Base-by-base conservation (phyloP, 108 stramenopile genomes). In the Cyclotella distinguenda region DNA sequence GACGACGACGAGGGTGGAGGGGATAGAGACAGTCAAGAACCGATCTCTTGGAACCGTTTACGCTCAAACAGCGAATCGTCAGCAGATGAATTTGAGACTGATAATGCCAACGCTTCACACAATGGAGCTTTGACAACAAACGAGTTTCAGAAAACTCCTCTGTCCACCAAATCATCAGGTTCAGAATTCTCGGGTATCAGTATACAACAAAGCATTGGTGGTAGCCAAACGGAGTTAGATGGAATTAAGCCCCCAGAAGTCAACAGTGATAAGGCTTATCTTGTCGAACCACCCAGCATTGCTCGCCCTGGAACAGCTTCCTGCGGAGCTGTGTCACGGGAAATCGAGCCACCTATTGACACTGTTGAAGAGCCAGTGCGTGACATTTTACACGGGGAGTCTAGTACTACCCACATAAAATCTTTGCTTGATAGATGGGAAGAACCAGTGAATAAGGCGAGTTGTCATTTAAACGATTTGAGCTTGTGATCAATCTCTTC, bases 391-490 rank as follows among this genome's bases (percentile, higher is more conserved):
- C 76, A 60, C 11, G 40, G 38, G 23, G 47, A 12, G 28, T 76
- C 77, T 11, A 60, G 62, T 18, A 66, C 76, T 23, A 22, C 28
- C 28, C 62, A 68, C 18, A 77, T 89, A 28, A 82, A 82, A 45
- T 50, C 66, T n/a, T 35, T 82, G 2, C 70, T 92, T 2, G 84
- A 87, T 62, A 55, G 82, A 16, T 92, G 91, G 91, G 67, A 87
- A 52, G 88, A 89, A 40, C 91, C 91, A 16, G 72, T 79, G 0
- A 84, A 77, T 53, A 91, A 88, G 48, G 30, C 47, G n/a, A 30
- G 26, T 44, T 1, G n/a, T n/a, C n/a, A n/a, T n/a, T n/a, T n/a
- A n/a, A n/a, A n/a, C n/a, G n/a, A n/a, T n/a, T n/a, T n/a, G n/a
- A n/a, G n/a, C n/a, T n/a, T n/a, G n/a, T n/a, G n/a, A n/a, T n/a